A percentile compares a stretch with the other conserved stretches of the same genome.
phyloP scores from a whole-genome alignment of 78 protist genomes.

The Dictyostelium firmibasis region DNA sequence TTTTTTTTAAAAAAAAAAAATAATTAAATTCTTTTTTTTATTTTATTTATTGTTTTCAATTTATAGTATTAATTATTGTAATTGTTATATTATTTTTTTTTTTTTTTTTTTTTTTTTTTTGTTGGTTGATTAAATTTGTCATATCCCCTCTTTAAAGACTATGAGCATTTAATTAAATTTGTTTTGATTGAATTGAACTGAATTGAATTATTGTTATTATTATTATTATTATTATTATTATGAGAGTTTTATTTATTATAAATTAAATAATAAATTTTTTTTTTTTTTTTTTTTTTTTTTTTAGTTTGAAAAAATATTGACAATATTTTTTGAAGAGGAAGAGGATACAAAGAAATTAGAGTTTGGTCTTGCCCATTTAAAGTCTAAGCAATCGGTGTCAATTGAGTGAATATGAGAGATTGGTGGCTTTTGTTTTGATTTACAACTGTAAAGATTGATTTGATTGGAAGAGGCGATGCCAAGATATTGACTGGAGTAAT shows the following conservation, averaged over 20 bases:
- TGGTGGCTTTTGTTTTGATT: conserved; percentile 3
- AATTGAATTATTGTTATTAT: neutral
- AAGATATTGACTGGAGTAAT: conserved; percentile 81
- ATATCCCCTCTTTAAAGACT: conserved; percentile 20
- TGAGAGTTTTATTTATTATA: neutral
- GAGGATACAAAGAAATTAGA: neutral
- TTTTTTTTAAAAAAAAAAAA: neutral
- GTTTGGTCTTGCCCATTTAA: conserved; percentile 5
- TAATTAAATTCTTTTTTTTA: neutral
- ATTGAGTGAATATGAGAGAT: neutral
- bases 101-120: neutral
- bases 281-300: conserved; percentile 1
- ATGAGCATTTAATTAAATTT: neutral
- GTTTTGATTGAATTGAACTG: neutral
- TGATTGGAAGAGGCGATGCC: conserved; percentile 55
- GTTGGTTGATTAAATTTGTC: neutral
- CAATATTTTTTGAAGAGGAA: neutral
- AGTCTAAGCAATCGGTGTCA: neutral
- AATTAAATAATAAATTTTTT: neutral
- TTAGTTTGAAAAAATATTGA: neutral
- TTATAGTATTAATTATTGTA: no score
- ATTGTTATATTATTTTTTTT: neutral
- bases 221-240: neutral
- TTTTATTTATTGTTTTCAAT: neutral
- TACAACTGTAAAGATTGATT: conserved; percentile 5